These are phyloP conservation scores for Tinospora cordifolia DNA, from an alignment of 164 flowering plant genomes.

Conservation along the genomic window DNA sequence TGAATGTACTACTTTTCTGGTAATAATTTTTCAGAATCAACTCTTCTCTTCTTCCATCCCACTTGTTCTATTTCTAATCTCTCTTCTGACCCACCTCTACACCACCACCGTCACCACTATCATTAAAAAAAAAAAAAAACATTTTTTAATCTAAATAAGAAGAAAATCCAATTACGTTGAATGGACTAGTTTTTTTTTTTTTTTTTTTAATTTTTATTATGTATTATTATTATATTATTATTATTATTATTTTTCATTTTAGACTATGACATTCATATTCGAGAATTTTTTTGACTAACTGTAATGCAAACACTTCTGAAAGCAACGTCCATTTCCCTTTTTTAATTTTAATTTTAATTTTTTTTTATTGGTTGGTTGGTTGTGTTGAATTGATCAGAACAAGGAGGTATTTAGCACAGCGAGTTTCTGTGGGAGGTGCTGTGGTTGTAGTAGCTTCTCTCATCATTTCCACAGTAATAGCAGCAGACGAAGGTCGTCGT, in stretches of 20 bases:
- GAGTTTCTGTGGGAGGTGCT: neutral
- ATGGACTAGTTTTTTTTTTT: neutral
- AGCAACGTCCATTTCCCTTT: slow-evolving; percentile 11
- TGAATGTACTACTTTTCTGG: slow-evolving; percentile 30
- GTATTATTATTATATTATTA: no score
- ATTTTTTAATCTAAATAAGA: no score
- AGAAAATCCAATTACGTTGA: neutral
- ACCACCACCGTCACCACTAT: neutral
- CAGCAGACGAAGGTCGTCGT: no score
- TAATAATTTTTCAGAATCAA: slow-evolving; percentile 19
- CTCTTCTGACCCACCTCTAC: no score
- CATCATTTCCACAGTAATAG: no score
- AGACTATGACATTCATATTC: neutral
- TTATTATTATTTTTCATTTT: neutral
- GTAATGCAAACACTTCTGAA: no score
- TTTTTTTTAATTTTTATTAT: neutral
- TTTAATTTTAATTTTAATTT: no score
- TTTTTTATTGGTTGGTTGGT: slow-evolving; percentile 18
- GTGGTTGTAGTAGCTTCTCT: no score
- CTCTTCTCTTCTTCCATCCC: no score
- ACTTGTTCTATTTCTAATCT: slow-evolving; percentile 5
- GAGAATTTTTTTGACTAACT: slow-evolving; percentile 18
- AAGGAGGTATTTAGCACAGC: neutral
- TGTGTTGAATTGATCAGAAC: slow-evolving; percentile 12
- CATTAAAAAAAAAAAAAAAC: neutral